These are phyloP conservation scores for Rosa multiflora DNA, from an alignment of 306 rosid species.

Conservation along the genomic window DNA sequence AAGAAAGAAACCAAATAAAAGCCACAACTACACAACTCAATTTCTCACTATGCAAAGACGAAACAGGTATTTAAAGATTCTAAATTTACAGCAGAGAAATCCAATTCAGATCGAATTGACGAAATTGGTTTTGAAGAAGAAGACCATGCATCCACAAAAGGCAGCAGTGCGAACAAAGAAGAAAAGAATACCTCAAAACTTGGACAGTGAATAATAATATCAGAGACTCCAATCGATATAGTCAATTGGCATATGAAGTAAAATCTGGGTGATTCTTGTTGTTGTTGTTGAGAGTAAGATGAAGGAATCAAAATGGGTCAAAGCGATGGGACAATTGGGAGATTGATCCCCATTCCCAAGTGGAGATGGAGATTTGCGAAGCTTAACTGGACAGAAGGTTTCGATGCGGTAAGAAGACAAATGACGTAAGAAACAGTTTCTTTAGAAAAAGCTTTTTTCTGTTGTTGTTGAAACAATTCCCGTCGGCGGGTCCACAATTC, in stretches of 20 bases:
- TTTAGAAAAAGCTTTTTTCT: too few relatives aligned
- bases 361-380: neutral
- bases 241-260: too few relatives aligned
- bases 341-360: neutral
- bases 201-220: neutral
- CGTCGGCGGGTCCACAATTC: too few relatives aligned
- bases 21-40: neutral
- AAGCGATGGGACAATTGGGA: neutral
- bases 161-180: neutral
- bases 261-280: neutral
- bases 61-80: neutral
- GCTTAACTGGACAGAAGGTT: neutral
- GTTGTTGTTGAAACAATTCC: too few relatives aligned
- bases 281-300: neutral
- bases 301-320: neutral
- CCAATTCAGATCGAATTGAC: neutral
- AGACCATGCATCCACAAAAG: neutral
- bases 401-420: neutral
- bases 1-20: too few relatives aligned
- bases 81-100: neutral
- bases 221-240: neutral
- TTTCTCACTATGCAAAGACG: neutral
- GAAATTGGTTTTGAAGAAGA: neutral
- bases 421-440: neutral
- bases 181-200: neutral